Evolutionary conservation across 1,284 basidiomycete species (phyloP).

Genomic region (Puccinia coronata): DNA sequence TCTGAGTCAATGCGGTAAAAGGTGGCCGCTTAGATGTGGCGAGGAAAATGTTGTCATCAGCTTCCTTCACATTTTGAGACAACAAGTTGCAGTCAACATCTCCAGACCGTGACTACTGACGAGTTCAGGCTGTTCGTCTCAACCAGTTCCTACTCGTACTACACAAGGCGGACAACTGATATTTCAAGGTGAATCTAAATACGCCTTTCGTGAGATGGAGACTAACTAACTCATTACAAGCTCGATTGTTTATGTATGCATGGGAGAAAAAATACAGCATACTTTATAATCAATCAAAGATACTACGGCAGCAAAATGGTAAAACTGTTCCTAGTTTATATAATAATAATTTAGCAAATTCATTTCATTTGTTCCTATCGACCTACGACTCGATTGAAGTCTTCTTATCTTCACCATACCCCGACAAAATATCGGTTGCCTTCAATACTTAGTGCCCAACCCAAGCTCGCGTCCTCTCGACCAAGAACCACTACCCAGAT

Average conservation of each 20-base stretch:
- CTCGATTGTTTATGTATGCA: slow-evolving; percentile 11
- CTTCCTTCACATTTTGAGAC: no score
- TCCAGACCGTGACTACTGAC: no score
- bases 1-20: no score
- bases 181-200: slow-evolving; percentile 2
- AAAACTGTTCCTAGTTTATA: slow-evolving; percentile 23
- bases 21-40: no score
- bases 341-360: slow-evolving; percentile 35
- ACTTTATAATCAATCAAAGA: slow-evolving; percentile 31
- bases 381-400: background rate
- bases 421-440: background rate
- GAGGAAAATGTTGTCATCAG: no score
- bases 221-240: slow-evolving; percentile 11
- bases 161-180: background rate
- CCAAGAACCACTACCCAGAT: slow-evolving; percentile 46
- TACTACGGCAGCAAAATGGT: slow-evolving; percentile 22
- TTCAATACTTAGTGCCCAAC: slow-evolving; percentile 36
- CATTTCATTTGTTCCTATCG: background rate
- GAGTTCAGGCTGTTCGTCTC: background rate
- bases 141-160: background rate
- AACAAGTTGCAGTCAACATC: no score
- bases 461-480: slow-evolving; percentile 48
- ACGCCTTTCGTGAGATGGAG: background rate
- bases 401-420: background rate
- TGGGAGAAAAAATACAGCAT: slow-evolving; percentile 18